Base-by-base conservation (phyloP, 1,139 yeast genomes). In the Blastobotrys petasosporus region DNA sequence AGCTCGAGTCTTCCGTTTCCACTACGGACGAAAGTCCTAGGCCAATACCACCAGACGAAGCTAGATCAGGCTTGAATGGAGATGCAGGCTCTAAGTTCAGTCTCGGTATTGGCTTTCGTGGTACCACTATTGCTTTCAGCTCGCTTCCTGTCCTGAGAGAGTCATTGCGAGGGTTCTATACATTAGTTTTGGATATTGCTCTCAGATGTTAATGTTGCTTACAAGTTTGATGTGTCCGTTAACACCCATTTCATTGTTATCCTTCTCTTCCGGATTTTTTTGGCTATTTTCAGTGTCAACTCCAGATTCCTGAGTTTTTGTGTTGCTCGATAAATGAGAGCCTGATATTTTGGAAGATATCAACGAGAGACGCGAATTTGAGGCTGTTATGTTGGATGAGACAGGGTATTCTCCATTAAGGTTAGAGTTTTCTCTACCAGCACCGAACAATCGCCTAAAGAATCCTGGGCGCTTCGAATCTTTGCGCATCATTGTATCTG, bases 71-170 rank as follows among this genome's bases (percentile, higher is more conserved):
- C 37, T 37, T 13, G 16, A 49, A 44, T 16, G 51, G 51, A 13
- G 51, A 48, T 15, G 42, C 35, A 16, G 51, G 51, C 37, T 48
- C 51, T 15, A 48, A 25, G 4, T 48, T 35, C 17, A 48, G 42
- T 30, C 51, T 28, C 10, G 45, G 51, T 4, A 48, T 45, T 2
- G 51, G 51, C 29, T 41, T 44, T 20, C 51, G 11, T 2, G 51
- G 46, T 13, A 48, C 49, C 9, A 12, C n/a, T 16, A 40, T 28
- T 13, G 30, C 32, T 32, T 31, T 33, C 9, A 4, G 43, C 35
- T 30, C 31, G 7, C 25, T 30, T 13, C 16, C 30, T 36, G 32
- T 11, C 29, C 11, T n/a, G 25, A 42, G 37, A n/a, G 45, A 42
- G 32, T 42, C 45, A 10, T 12, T 12, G 8, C 45, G 41, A 23